Evolutionary conservation across 1,284 basidiomycete genomes (phyloP), one percentile per base, ranked within the genome.

Genomic region (Kalmanozyma brasiliensis): DNA sequence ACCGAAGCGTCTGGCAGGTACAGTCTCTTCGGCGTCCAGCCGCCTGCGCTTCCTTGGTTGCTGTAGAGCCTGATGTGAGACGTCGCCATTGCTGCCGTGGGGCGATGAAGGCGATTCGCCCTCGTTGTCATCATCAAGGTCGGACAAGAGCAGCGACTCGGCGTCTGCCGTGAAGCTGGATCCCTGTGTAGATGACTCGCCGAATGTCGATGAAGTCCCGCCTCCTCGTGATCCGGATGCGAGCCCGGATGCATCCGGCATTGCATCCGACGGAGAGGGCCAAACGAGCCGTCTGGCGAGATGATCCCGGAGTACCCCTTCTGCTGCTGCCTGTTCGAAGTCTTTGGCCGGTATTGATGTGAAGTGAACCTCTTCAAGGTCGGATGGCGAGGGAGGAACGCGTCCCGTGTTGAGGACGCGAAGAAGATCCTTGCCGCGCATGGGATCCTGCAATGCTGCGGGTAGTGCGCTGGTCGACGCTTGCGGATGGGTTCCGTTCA

Each of bases 381-480:
- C 52, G 4, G 40, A 22, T 5, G 60, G 36, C n/a, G 55, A 55
- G 19, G 56, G 53, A 9, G 24, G 38, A 0, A 60, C 44, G 17
- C 66, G 56, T 14, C 66, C 66, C 10, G 55, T 44, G 13, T 52
- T 52, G 13, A 69, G 48, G 16, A 56, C n/a, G 34, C 60, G 51
- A 11, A 63, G 17, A 20, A 70, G 61, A 43, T 70, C 67, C 33
- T 65, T 61, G 19, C 61, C 67, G 13, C 67, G 61, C 57, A 65
- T 52, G 11, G 67, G 61, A 38, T 70, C 52, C 33, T 52, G 52
- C 37, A 70, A 26, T 1, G 60, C 55, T 33, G 52, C 37, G n/a
- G 40, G 36, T 40, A 47, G 29, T 17, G 51, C 41, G 42, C 47
- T 52, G 14, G 36, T 24, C 13, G 42, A 13, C 24, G 40, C 38